phyloP scores from a whole-genome alignment of 1,139 yeast genomes.

The Tardiomyces digboiensis region DNA sequence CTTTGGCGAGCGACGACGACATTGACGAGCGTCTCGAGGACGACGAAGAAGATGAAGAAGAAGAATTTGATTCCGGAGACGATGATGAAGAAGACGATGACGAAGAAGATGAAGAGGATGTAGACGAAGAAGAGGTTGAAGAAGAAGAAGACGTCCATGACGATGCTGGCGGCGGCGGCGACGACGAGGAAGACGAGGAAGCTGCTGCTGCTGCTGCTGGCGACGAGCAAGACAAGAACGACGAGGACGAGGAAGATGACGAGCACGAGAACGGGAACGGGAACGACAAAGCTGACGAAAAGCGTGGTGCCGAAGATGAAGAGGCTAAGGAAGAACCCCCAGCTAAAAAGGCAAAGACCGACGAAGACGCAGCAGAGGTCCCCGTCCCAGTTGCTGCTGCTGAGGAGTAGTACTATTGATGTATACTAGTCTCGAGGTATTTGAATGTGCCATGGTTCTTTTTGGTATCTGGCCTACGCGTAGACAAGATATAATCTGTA shows the following conservation, averaged over 20 bases:
- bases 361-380: background rate
- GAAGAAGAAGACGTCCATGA: slow-evolving; percentile 3
- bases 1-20: slow-evolving; percentile 3
- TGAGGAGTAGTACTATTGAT: no score
- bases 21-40: slow-evolving; percentile 8
- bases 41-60: slow-evolving; percentile 7
- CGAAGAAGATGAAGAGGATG: slow-evolving; percentile 8
- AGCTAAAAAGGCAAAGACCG: slow-evolving; percentile 8
- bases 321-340: slow-evolving; percentile 5
- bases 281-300: slow-evolving; percentile 1
- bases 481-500: no score
- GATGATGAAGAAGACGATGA: slow-evolving; percentile 10
- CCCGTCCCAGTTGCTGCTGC: slow-evolving; percentile 1
- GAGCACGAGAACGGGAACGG: background rate
- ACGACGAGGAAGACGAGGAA: slow-evolving; percentile 5
- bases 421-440: no score
- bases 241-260: slow-evolving; percentile 2
- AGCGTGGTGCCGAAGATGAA: slow-evolving; percentile 3
- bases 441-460: no score
- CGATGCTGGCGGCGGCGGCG: slow-evolving; percentile 6
- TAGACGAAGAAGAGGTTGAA: slow-evolving; percentile 6
- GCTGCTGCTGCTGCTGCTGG: slow-evolving; percentile 2
- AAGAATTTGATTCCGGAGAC: slow-evolving; percentile 8
- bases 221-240: background rate
- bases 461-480: no score